Conservation (phyloP, 1,139 yeast species). For the Blastobotrys elegans region DNA sequence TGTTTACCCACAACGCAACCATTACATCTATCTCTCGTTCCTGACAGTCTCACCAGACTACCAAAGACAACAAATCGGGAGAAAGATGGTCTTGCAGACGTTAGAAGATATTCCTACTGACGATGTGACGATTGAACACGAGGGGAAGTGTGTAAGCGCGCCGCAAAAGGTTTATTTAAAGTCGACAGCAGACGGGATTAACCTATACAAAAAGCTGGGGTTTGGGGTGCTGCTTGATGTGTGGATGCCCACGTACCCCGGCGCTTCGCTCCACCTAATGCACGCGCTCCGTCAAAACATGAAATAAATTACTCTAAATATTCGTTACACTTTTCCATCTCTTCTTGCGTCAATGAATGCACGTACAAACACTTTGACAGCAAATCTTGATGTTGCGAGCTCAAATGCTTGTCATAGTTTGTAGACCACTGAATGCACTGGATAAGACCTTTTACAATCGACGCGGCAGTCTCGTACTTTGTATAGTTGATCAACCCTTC, state of each 20-base stretch:
- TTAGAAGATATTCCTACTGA: neutral
- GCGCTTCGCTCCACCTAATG: neutral
- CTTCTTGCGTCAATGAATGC: constrained; percentile 69
- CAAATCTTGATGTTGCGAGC: constrained; percentile 47
- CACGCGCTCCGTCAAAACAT: neutral
- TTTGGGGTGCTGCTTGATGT: neutral
- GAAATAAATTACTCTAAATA: constrained; percentile 10
- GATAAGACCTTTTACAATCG: constrained; percentile 70
- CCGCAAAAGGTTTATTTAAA: constrained; percentile 3
- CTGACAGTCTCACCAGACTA: neutral
- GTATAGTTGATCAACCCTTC: constrained; percentile 62
- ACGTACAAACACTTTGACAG: constrained; percentile 80
- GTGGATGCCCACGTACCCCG: neutral
- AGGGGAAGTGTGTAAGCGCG: neutral
- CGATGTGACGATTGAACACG: neutral
- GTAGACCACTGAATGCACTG: constrained; percentile 84
- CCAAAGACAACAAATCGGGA: neutral
- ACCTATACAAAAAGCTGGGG: neutral
- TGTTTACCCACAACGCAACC: neutral
- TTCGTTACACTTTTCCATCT: constrained; percentile 49
- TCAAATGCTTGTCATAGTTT: constrained; percentile 41
- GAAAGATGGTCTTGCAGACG: neutral
- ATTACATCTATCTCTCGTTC: neutral
- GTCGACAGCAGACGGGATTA: neutral
- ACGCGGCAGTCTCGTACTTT: constrained; percentile 71